phyloP scores from a whole-genome alignment of 202 grass and related monocot species.

The Musa balbisiana region DNA sequence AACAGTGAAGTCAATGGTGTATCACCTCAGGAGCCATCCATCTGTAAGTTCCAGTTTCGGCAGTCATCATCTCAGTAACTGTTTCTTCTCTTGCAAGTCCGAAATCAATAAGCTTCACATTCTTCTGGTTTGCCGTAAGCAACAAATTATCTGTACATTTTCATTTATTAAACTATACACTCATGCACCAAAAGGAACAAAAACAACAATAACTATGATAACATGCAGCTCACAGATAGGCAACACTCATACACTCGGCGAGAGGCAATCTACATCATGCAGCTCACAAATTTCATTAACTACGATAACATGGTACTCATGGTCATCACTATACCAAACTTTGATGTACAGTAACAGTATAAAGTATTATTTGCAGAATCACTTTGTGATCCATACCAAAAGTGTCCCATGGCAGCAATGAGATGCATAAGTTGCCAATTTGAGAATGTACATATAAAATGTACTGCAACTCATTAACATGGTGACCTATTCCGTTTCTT shows the following conservation, averaged over 20 bases:
- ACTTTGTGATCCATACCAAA: no score
- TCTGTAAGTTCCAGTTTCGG: slow-evolving; percentile 94
- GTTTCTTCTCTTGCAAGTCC: slow-evolving; percentile 99
- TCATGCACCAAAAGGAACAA: background rate
- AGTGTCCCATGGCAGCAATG: no score
- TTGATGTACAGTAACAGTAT: no score
- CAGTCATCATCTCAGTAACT: slow-evolving; percentile 99
- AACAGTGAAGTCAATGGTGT: slow-evolving; percentile 3
- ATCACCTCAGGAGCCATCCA: slow-evolving; percentile 99
- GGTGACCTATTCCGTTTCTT: no score
- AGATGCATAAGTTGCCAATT: no score
- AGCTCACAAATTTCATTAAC: background rate
- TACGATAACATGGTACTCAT: background rate
- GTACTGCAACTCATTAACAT: no score
- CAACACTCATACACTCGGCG: no score
- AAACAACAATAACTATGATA: background rate
- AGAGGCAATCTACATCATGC: background rate
- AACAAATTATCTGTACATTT: slow-evolving; percentile 81
- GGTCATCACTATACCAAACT: no score
- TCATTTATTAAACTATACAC: background rate
- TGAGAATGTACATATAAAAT: no score
- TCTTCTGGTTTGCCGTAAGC: slow-evolving; percentile 95
- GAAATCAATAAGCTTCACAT: slow-evolving; percentile 96
- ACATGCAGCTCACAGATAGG: background rate
- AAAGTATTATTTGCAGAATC: no score